Evolutionary conservation across 805 yeast genomes (phyloP).

Genomic region (Spathaspora passalidarum): DNA sequence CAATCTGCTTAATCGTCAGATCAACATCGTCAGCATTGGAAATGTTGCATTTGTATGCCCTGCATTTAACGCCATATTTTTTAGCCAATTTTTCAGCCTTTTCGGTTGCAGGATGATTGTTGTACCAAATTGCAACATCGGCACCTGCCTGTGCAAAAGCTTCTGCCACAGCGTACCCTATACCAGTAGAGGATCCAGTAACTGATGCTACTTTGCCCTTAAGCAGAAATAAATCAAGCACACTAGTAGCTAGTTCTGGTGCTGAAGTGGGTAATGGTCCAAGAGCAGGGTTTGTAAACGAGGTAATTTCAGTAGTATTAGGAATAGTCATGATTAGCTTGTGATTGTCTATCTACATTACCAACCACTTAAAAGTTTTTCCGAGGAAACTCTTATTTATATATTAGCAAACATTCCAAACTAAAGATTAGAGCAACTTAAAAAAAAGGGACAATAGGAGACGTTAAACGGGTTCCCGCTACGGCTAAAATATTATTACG

Average conservation of each 20-base stretch:
- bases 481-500: too few species aligned
- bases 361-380: too few species aligned
- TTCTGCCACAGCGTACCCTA: constrained; percentile 78
- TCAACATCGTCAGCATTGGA: constrained; percentile 50
- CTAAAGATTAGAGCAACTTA: too few species aligned
- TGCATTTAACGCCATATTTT: constrained; percentile 57
- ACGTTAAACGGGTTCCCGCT: too few species aligned
- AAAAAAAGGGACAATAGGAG: too few species aligned
- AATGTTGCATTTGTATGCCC: constrained; percentile 64
- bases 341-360: too few species aligned
- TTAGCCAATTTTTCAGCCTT: constrained; percentile 54
- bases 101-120: constrained; percentile 54
- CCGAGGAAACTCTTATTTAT: too few species aligned
- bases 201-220: constrained; percentile 81
- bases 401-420: too few species aligned
- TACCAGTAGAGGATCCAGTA: constrained; percentile 85
- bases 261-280: constrained; percentile 50
- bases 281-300: constrained; percentile 23
- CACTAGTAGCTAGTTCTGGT: constrained; percentile 50
- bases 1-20: constrained; percentile 46
- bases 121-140: constrained; percentile 54
- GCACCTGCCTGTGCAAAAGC: constrained; percentile 89
- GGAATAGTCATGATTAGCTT: constrained; percentile 22
- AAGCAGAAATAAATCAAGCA: constrained; percentile 69
- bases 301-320: constrained; percentile 5